Evolutionary conservation across 2,329 filamentous ascomycete genomes (phyloP), one percentile per base, ranked within the genome.

Genomic region (Geosmithia flava): DNA sequence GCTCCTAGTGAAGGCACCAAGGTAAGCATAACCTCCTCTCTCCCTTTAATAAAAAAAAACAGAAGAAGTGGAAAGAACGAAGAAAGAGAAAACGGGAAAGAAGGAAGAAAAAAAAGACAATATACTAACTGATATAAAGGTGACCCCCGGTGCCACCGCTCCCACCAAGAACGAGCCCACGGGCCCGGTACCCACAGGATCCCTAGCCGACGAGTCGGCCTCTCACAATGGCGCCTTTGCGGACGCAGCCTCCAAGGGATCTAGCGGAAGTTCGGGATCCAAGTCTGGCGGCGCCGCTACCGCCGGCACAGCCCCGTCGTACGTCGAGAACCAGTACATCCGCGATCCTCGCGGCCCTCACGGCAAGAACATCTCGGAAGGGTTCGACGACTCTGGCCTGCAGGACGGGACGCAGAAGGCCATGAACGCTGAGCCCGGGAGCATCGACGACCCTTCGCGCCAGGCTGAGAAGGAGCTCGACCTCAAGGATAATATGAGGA

Each of bases 151-250:
- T 48, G 53, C 62, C 50, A 63, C 75, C 44, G 70, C 76, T 43
- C 74, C 78, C 27, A 49, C 58, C 1, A 74, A 71, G 50, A 61
- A 68, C 16, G 87, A 93, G 62, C 68, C 72, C 15, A 68, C 82
- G 5, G 87, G 87, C 47, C 57, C 70, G 23, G 73, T 91, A 1
- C 67, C 75, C 43, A 68, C 74, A 15, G 85, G 84, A 64, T 91
- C 85, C 7, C 79, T 94, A 5, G 87, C 87, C 11, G 83, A 80
- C 50, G 82, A 91, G 58, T 93, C 86, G 0, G 65, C 79, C 50
- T 67, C 70, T 44, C 55, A 68, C 20, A 73, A 73, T 49, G 85
- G 84, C 53, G 67, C 62, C 13, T 87, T 86, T 27, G 23, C 23
- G 23, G 44, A 48, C 45, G 48, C 46, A 42, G n/a, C 41, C 42